These are phyloP conservation scores for Neoboletus magnificus DNA, from an alignment of 768 basidiomycete species.

Conservation along the genomic window DNA sequence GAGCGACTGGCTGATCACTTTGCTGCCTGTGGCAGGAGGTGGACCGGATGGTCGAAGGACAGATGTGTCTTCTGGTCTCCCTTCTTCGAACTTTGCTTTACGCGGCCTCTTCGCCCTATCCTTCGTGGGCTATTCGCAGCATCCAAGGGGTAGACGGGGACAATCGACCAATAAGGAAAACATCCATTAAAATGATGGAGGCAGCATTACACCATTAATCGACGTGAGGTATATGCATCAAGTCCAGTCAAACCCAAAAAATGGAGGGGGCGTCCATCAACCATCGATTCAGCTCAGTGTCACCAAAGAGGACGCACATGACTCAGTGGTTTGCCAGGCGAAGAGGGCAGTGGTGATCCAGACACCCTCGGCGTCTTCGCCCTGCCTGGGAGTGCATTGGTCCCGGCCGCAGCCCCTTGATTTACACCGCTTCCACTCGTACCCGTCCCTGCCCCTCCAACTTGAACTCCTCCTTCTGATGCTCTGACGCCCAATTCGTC, in stretches of 20 bases:
- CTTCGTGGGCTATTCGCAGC: slow-evolving; percentile 61
- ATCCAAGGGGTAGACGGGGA: slow-evolving; percentile 4
- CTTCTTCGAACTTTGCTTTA: slow-evolving; percentile 36
- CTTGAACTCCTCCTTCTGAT: slow-evolving; percentile 46
- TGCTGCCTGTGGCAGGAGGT: neutral
- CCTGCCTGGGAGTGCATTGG: slow-evolving; percentile 6
- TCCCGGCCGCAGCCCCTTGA: slow-evolving; percentile 23
- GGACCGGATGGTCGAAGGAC: neutral
- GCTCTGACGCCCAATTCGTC: slow-evolving; percentile 43
- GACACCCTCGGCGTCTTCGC: slow-evolving; percentile 25
- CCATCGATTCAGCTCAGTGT: slow-evolving; percentile 46
- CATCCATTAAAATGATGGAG: slow-evolving; percentile 26
- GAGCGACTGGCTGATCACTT: neutral
- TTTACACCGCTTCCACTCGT: neutral
- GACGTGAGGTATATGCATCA: slow-evolving; percentile 26
- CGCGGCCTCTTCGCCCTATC: slow-evolving; percentile 67
- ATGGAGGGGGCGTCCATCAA: slow-evolving; percentile 32
- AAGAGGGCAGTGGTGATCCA: slow-evolving; percentile 34
- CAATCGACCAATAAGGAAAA: slow-evolving; percentile 18
- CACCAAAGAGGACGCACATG: slow-evolving; percentile 86
- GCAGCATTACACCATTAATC: slow-evolving; percentile 33
- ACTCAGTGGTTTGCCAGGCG: slow-evolving; percentile 64
- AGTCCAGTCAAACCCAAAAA: slow-evolving; percentile 11
- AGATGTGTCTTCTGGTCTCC: neutral
- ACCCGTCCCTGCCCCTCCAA: slow-evolving; percentile 5